Evolutionary conservation across 208 protist species (phyloP).

Genomic region (Sergeia podlipaevii): DNA sequence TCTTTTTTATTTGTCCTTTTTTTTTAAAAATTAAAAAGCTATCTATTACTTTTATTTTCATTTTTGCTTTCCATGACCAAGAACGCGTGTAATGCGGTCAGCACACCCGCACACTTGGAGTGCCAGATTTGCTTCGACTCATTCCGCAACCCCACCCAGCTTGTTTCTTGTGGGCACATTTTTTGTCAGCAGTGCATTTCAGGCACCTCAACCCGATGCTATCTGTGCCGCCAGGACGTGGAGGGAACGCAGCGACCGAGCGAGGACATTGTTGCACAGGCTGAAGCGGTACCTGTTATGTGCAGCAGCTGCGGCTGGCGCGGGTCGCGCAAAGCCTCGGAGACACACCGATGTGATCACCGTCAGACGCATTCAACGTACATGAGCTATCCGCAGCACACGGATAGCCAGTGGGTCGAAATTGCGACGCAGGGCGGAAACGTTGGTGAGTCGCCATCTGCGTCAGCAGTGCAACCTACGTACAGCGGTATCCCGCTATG

Average conservation of each 20-base stretch:
- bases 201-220: conserved; percentile 26
- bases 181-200: conserved; percentile 61
- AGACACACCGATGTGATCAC: conserved; percentile 47
- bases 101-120: conserved; percentile 33
- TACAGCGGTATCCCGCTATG: conserved; percentile 14
- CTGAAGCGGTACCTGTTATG: conserved; percentile 41
- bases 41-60: conserved; percentile 12
- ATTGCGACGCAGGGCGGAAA: conserved; percentile 3
- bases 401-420: conserved; percentile 54
- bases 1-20: conserved; percentile 10
- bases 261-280: conserved; percentile 23
- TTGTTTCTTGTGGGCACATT: conserved; percentile 68
- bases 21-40: too few relatives aligned
- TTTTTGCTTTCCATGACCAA: conserved; percentile 25
- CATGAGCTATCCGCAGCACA: conserved; percentile 29
- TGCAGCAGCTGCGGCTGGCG: conserved; percentile 75
- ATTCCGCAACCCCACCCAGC: conserved; percentile 54
- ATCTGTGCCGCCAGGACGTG: conserved; percentile 31
- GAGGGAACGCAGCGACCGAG: conserved; percentile 24
- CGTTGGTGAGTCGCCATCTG: conserved; percentile 12
- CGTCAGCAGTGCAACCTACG: neutral
- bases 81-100: conserved; percentile 47
- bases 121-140: conserved; percentile 76
- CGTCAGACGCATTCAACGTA: conserved; percentile 45
- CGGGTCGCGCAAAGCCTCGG: conserved; percentile 42